Conservation (phyloP, 345 rosid genomes). For the Capsella bursapastoris region DNA sequence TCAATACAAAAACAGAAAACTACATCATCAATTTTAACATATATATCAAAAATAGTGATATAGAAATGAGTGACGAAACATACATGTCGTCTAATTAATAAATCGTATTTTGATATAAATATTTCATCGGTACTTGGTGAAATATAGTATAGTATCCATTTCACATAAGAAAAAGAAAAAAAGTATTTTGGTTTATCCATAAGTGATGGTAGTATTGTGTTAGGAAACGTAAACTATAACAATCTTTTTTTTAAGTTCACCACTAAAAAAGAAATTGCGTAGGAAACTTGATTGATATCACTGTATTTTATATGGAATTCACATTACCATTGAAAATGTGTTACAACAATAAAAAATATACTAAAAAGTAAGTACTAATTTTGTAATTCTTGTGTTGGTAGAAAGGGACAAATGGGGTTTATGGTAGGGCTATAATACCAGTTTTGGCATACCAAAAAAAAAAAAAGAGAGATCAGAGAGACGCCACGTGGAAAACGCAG, state of each 20-base stretch:
- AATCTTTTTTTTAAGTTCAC: background rate
- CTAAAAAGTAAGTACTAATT: no score
- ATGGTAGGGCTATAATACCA: conserved; percentile 30
- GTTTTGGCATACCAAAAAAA: conserved; percentile 22
- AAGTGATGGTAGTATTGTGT: background rate
- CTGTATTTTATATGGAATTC: background rate
- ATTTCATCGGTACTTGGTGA: background rate
- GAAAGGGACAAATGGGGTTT: conserved; percentile 8
- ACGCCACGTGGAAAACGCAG: conserved; percentile 4
- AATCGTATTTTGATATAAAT: background rate
- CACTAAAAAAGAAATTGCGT: conserved; percentile 18
- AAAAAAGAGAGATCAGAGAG: background rate
- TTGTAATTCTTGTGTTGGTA: conserved; percentile 1
- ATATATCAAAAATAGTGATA: background rate
- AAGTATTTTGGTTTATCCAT: background rate
- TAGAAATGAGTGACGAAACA: background rate
- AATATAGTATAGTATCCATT: background rate
- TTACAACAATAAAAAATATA: no score
- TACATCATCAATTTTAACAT: no score
- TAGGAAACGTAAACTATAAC: background rate
- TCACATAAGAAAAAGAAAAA: background rate
- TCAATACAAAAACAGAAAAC: no score
- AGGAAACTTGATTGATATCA: conserved; percentile 7
- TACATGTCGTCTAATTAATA: background rate
- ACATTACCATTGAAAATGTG: background rate